These are phyloP conservation scores for Trichoderma sp. DNA, from an alignment of 2,329 filamentous ascomycete species.

Conservation along the genomic window DNA sequence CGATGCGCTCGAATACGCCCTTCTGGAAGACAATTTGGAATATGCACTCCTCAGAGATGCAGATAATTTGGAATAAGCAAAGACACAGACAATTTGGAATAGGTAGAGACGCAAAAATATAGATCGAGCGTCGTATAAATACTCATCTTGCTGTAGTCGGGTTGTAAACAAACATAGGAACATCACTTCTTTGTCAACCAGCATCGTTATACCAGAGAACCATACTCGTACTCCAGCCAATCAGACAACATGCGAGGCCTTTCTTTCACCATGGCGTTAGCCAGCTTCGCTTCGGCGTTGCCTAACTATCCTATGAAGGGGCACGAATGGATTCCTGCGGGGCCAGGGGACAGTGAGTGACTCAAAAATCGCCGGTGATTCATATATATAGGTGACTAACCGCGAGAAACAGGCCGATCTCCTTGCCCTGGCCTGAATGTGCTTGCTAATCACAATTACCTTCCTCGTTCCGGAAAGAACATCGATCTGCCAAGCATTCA, in stretches of 20 bases:
- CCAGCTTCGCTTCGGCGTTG: not conserved
- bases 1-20: not conserved
- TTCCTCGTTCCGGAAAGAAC: conserved; percentile 7
- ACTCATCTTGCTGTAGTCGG: not conserved
- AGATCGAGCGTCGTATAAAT: not conserved
- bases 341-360: not conserved
- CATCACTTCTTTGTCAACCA: not conserved
- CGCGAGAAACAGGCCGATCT: not conserved
- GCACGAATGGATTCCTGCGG: conserved; percentile 5
- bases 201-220: not conserved
- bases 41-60: not conserved
- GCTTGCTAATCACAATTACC: conserved; percentile 18
- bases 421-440: conserved; percentile 49
- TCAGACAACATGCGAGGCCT: not conserved
- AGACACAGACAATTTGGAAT: not conserved
- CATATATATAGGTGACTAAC: not conserved
- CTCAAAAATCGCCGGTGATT: not conserved
- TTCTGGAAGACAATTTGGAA: not conserved
- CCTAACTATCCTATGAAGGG: not conserved
- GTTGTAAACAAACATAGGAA: not conserved
- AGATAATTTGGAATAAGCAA: not conserved
- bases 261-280: not conserved
- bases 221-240: not conserved
- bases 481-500: not conserved
- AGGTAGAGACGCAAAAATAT: not conserved